These are phyloP conservation scores for Eucalyptus regnans DNA, from an alignment of 345 rosid genomes.

Conservation along the genomic window DNA sequence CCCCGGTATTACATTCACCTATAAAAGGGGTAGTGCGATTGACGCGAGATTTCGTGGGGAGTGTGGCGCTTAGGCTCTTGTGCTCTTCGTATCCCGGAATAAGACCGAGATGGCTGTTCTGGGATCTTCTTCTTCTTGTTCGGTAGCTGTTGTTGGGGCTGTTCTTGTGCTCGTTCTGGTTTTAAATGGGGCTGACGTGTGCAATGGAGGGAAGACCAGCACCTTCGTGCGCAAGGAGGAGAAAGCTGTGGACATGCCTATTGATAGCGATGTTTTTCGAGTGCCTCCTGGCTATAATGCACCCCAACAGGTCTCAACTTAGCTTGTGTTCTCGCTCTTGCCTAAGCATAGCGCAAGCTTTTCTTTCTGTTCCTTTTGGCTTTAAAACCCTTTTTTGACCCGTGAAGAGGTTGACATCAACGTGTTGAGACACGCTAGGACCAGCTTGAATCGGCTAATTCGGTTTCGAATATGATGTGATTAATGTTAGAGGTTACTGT, in stretches of 20 bases:
- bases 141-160: not conserved
- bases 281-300: not conserved
- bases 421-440: not conserved
- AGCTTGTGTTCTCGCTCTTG: not conserved
- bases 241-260: not conserved
- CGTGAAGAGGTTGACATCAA: not conserved
- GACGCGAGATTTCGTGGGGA: not conserved
- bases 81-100: not conserved
- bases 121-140: not conserved
- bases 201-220: not conserved
- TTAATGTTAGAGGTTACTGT: not conserved
- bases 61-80: not conserved
- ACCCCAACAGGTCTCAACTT: not conserved
- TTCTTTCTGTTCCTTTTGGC: not conserved
- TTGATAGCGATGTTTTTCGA: not conserved
- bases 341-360: not conserved
- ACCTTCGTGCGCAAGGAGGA: not conserved
- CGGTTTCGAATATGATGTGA: not conserved
- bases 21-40: not conserved
- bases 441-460: not conserved
- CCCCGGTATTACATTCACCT: not conserved
- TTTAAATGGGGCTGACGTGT: not conserved
- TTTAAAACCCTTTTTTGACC: not conserved
- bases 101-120: not conserved
- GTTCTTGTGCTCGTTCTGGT: not conserved